These are phyloP conservation scores for Sorghum bicolor DNA, from an alignment of 176 grass and related monocot genomes.

Conservation along the genomic window Sorghum_bicolor_NCBIv3 NC_012870.2:877001-877500, in stretches of 20 bases:
- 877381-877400: background rate
- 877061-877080: slow-evolving; percentile 77
- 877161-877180: background rate
- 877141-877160: background rate
- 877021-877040: slow-evolving; percentile 91
- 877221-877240: background rate
- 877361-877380: background rate
- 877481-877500: background rate
- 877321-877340: background rate
- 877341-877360: background rate
- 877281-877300: background rate
- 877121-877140: slow-evolving; percentile 12
- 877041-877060: slow-evolving; percentile 94
- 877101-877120: slow-evolving; percentile 98
- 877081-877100: slow-evolving; percentile 95
- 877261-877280: background rate
- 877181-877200: background rate
- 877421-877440: background rate
- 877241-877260: background rate
- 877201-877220: background rate
- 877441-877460: background rate
- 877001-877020: slow-evolving; percentile 76
- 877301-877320: slow-evolving; percentile 16
- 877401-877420: background rate
- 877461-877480: slow-evolving; percentile 15